phyloP scores from a whole-genome alignment of 2,329 filamentous ascomycete genomes.

The Penicillium sp. region DNA sequence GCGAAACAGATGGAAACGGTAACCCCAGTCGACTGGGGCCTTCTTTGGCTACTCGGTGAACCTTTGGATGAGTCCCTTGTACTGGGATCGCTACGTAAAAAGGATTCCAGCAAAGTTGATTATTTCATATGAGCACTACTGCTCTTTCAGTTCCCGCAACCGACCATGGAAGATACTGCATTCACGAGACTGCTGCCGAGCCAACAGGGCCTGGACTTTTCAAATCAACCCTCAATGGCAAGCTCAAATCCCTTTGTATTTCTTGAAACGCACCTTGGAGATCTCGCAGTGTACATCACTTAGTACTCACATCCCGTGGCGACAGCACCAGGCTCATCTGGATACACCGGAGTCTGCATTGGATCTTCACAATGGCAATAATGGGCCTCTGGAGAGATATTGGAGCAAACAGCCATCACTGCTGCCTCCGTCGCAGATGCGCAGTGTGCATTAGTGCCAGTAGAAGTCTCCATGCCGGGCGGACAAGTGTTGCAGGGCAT shows the following conservation, averaged over 20 bases:
- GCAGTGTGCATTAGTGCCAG: slow-evolving; percentile 19
- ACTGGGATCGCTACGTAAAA: not conserved
- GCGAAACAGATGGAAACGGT: not conserved
- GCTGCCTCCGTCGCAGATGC: slow-evolving; percentile 8
- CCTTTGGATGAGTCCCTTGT: not conserved
- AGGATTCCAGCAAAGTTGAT: too few relatives aligned
- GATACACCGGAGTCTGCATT: slow-evolving; percentile 21
- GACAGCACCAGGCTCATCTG: slow-evolving; percentile 13
- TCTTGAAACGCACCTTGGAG: not conserved
- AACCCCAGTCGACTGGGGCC: too few relatives aligned
- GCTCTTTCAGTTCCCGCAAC: too few relatives aligned
- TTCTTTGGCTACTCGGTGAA: not conserved
- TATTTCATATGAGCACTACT: not conserved
- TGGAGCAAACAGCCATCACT: slow-evolving; percentile 8
- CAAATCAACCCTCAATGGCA: not conserved
- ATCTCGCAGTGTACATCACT: too few relatives aligned
- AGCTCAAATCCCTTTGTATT: not conserved
- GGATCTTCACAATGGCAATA: slow-evolving; percentile 18
- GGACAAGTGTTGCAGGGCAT: slow-evolving; percentile 25
- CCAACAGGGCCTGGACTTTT: not conserved
- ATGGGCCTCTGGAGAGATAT: slow-evolving; percentile 9
- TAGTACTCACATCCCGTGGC: slow-evolving; percentile 22
- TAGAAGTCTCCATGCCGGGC: slow-evolving; percentile 24
- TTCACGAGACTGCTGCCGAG: not conserved
- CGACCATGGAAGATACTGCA: too few relatives aligned